phyloP scores from a whole-genome alignment of 2,329 filamentous ascomycete genomes.

The Ceratocystis diversiconidia region DNA sequence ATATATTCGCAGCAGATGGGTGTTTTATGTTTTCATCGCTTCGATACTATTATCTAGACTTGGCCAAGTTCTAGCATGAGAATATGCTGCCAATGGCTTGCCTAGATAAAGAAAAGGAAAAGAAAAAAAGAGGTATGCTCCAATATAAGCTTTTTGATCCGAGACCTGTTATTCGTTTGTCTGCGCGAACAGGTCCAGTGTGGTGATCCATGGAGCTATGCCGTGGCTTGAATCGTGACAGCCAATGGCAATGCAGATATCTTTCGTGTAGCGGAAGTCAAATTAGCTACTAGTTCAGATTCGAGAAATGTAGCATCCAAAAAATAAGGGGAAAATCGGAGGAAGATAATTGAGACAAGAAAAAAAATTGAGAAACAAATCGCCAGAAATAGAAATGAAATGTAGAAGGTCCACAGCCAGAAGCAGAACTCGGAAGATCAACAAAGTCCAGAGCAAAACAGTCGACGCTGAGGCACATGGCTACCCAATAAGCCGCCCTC shows the following conservation, averaged over 20 bases:
- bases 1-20: neutral
- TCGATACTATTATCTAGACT: neutral
- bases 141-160: no score
- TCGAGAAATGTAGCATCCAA: constrained; percentile 18
- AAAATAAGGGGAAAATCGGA: constrained; percentile 10
- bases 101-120: constrained; percentile 20
- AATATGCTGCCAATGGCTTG: neutral
- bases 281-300: neutral
- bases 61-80: neutral
- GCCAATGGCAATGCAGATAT: no score
- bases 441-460: neutral
- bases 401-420: neutral
- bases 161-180: neutral
- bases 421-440: neutral
- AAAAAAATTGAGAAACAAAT: constrained; percentile 17
- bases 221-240: no score
- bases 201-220: no score
- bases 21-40: constrained; percentile 20
- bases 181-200: neutral
- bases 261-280: no score
- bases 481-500: neutral
- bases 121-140: constrained; percentile 9
- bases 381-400: constrained; percentile 17
- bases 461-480: neutral
- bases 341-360: constrained; percentile 9